Evolutionary conservation across 2,329 filamentous ascomycete species (phyloP).

Genomic region (Ceratocystis smalleyi): DNA sequence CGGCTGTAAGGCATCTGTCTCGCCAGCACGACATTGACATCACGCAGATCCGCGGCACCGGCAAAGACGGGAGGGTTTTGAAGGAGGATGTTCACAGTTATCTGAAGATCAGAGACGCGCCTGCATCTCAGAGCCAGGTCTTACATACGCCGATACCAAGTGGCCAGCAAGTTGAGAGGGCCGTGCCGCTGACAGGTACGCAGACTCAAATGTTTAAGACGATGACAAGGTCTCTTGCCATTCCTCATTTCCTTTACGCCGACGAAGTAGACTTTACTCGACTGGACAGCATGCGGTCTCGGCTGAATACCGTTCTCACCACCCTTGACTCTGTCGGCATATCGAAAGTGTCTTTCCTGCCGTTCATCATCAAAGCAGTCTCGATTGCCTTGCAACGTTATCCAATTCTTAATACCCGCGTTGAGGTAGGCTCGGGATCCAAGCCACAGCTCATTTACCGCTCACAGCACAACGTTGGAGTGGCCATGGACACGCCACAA

Average conservation of each 20-base stretch:
- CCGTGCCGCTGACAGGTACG: constrained; percentile 55
- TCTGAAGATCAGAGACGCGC: constrained; percentile 35
- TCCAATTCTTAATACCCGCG: constrained; percentile 72
- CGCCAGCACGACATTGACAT: constrained; percentile 71
- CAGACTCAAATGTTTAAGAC: constrained; percentile 93
- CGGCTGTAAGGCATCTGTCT: constrained; percentile 75
- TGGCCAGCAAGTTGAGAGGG: constrained; percentile 49
- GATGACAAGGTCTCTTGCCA: constrained; percentile 82
- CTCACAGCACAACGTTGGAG: constrained; percentile 79
- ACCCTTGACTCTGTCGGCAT: constrained; percentile 30
- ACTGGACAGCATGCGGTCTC: constrained; percentile 55
- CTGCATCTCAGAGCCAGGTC: constrained; percentile 18
- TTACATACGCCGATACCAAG: constrained; percentile 23
- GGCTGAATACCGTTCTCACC: constrained; percentile 52
- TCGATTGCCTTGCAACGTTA: constrained; percentile 69
- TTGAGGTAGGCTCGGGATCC: constrained; percentile 43
- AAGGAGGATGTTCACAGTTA: constrained; percentile 82
- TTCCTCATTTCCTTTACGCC: constrained; percentile 91
- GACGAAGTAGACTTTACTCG: constrained; percentile 73
- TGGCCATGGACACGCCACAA: constrained; percentile 84
- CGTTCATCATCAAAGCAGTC: constrained; percentile 91
- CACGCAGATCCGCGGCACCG: constrained; percentile 62
- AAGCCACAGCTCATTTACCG: constrained; percentile 68
- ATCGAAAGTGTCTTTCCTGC: constrained; percentile 68
- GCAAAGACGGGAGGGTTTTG: constrained; percentile 75